Percentiles rank a stretch among this genome's conserved stretches.
phyloP scores from a whole-genome alignment of 1,284 basidiomycete genomes.

The Ustilago hordei region DNA sequence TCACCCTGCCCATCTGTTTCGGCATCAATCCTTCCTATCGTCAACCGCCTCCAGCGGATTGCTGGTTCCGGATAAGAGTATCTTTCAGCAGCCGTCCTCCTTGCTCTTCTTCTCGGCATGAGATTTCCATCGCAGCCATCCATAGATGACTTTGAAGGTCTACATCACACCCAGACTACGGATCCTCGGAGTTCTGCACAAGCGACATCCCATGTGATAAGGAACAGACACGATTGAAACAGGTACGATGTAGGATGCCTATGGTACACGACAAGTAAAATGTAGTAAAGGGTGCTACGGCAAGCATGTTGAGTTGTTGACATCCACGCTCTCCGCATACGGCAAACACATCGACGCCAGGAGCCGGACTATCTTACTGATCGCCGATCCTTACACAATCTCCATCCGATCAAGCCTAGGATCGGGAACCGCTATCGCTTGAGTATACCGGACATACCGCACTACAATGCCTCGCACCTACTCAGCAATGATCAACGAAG shows the following conservation, averaged over 20 bases:
- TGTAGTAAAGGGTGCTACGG: background rate
- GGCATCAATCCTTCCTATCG: slow-evolving; percentile 1
- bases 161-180: slow-evolving; percentile 10
- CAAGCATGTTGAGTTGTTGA: background rate
- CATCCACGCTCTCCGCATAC: background rate
- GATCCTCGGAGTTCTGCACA: slow-evolving; percentile 14
- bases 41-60: background rate
- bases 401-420: background rate
- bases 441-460: background rate
- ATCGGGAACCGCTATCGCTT: background rate
- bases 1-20: background rate
- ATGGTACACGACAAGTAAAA: background rate
- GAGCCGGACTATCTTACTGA: background rate
- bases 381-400: slow-evolving; percentile 11
- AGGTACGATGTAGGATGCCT: slow-evolving; percentile 4
- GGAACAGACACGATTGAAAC: background rate
- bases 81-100: background rate
- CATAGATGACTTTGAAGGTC: background rate
- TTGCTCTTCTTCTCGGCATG: background rate
- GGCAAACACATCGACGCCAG: background rate
- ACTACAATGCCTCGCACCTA: slow-evolving; percentile 11
- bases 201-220: slow-evolving; percentile 15
- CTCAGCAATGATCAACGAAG: slow-evolving; percentile 63
- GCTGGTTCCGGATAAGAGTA: background rate
- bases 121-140: background rate